Conservation (phyloP, 805 yeast species). For the Starmerella bombicola region DNA sequence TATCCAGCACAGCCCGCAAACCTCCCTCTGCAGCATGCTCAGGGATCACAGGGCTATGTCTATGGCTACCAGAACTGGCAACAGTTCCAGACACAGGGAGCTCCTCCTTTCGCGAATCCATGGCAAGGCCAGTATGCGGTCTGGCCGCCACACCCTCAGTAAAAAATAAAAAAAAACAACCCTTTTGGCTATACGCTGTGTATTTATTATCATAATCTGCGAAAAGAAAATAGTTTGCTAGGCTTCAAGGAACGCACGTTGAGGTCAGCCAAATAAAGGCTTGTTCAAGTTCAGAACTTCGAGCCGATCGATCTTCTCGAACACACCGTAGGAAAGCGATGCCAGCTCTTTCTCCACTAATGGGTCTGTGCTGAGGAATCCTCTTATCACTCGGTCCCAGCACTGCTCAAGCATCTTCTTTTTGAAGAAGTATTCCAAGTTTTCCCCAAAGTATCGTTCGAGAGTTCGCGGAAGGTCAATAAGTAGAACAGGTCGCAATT, state of each 20-base stretch:
- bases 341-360: conserved; percentile 11
- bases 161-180: not conserved
- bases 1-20: conserved; percentile 1
- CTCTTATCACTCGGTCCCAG: conserved; percentile 10
- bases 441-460: conserved; percentile 2
- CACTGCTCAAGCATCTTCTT: not conserved
- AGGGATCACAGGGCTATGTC: conserved; percentile 2
- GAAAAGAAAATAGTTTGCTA: no score
- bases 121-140: conserved; percentile 9
- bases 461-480: not conserved
- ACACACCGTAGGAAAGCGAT: no score
- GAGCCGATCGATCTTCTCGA: not conserved
- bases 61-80: conserved; percentile 12
- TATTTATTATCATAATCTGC: conserved; percentile 1
- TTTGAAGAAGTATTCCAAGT: conserved; percentile 3
- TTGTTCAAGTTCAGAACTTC: not conserved
- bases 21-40: conserved; percentile 8
- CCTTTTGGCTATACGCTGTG: not conserved
- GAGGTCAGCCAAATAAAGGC: not conserved
- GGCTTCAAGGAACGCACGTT: no score
- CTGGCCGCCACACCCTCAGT: conserved; percentile 10
- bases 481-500: not conserved
- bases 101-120: conserved; percentile 6
- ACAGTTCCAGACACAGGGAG: not conserved
- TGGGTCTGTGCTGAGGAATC: conserved; percentile 8